These are phyloP conservation scores for Suillus brevipes DNA, from an alignment of 768 basidiomycete genomes.

Conservation along the genomic window DNA sequence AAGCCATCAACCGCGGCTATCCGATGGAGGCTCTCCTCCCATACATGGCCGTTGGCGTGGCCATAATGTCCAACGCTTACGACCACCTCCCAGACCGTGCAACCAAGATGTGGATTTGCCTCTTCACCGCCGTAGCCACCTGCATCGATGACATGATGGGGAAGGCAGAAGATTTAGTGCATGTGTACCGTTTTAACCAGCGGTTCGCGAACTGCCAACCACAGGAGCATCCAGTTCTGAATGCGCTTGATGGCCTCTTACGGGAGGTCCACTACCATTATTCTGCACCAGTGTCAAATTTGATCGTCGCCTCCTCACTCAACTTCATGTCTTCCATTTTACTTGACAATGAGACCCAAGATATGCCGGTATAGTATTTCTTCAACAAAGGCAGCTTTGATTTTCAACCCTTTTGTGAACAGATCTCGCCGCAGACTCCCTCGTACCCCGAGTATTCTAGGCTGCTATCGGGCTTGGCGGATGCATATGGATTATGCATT, in stretches of 20 bases:
- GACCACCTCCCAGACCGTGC: conserved; percentile 26
- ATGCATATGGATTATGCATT: conserved; percentile 37
- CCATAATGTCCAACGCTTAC: conserved; percentile 14
- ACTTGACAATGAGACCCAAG: conserved; percentile 33
- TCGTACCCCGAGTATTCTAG: conserved; percentile 29
- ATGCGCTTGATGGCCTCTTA: conserved; percentile 35
- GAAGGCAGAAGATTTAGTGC: conserved; percentile 21
- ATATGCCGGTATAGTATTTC: conserved; percentile 25
- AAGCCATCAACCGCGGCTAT: neutral
- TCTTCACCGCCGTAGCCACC: conserved; percentile 40
- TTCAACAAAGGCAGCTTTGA: neutral
- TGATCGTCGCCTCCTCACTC: conserved; percentile 38
- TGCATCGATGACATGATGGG: conserved; percentile 38
- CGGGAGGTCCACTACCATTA: conserved; percentile 31
- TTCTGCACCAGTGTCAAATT: conserved; percentile 30
- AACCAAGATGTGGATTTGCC: conserved; percentile 34
- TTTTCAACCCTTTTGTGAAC: neutral
- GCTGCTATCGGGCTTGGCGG: conserved; percentile 34
- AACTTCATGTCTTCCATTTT: conserved; percentile 36
- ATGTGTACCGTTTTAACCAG: conserved; percentile 36
- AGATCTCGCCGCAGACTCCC: conserved; percentile 23
- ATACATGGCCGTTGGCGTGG: neutral
- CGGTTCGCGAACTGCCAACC: conserved; percentile 27
- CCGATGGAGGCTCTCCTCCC: neutral
- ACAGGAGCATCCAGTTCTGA: conserved; percentile 34